Evolutionary conservation across 768 basidiomycete genomes (phyloP).

Genomic region (Rhizopogon roseolus): DNA sequence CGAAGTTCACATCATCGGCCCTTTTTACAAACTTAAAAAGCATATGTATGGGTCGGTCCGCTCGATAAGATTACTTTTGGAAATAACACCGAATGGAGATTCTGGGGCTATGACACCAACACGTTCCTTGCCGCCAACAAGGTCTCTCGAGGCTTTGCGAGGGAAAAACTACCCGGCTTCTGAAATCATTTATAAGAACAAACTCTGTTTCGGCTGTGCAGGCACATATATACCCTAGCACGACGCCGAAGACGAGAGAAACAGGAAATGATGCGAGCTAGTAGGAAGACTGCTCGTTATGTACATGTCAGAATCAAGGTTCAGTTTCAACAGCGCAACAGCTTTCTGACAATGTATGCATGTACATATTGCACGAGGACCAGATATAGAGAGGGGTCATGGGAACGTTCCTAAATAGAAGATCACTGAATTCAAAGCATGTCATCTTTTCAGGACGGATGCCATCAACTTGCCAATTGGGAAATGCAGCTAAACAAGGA

Average conservation of each 20-base stretch:
- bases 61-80: not conserved
- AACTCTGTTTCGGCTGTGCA: not conserved
- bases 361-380: not conserved
- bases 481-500: not conserved
- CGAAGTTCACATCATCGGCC: not conserved
- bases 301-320: constrained; percentile 1
- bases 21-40: not conserved
- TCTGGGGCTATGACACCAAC: not conserved
- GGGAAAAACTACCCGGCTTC: not conserved
- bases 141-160: not conserved
- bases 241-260: not conserved
- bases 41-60: not conserved
- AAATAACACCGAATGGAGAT: not conserved
- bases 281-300: not conserved
- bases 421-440: not conserved
- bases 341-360: not conserved
- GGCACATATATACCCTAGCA: not conserved
- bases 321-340: not conserved
- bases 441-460: not conserved
- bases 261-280: not conserved
- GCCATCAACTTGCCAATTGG: not conserved
- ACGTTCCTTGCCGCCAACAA: not conserved
- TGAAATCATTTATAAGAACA: not conserved
- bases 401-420: not conserved
- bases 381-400: not conserved